Evolutionary conservation across 441 rosid species (phyloP).

Genomic region (Eruca vesicaria): DNA sequence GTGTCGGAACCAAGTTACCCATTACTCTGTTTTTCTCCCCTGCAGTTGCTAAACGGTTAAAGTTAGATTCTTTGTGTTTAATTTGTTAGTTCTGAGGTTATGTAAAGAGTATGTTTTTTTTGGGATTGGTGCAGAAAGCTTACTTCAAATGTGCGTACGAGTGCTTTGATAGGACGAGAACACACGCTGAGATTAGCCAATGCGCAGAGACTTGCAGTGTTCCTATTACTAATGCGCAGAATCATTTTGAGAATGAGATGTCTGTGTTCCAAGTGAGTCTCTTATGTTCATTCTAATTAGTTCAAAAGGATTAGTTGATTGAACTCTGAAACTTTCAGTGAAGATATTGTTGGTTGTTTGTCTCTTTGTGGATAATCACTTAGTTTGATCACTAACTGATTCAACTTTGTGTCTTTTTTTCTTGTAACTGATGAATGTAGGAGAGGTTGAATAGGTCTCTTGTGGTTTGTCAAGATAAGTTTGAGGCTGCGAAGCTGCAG

Average conservation of each 20-base stretch:
- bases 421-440: slow-evolving; percentile 39
- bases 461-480: slow-evolving; percentile 74
- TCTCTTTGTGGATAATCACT: background rate
- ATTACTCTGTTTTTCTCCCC: background rate
- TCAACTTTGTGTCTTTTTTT: background rate
- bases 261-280: slow-evolving; percentile 70
- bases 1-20: background rate
- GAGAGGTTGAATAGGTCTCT: slow-evolving; percentile 80
- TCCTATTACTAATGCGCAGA: slow-evolving; percentile 71
- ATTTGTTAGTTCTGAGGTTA: background rate
- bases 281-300: background rate
- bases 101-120: background rate
- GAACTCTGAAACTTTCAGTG: too few relatives aligned
- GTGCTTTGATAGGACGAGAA: slow-evolving; percentile 78
- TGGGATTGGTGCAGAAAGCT: slow-evolving; percentile 57
- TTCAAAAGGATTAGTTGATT: too few relatives aligned
- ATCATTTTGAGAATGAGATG: slow-evolving; percentile 69
- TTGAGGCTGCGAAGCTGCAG: slow-evolving; percentile 41
- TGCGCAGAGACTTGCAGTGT: slow-evolving; percentile 82
- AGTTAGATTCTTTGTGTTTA: slow-evolving; percentile 3
- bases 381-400: background rate
- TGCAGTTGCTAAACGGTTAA: background rate
- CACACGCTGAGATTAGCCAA: slow-evolving; percentile 59
- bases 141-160: slow-evolving; percentile 94
- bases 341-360: background rate